A percentile compares a stretch with the other conserved stretches of the same genome.
Evolutionary conservation across 1,284 basidiomycete genomes (phyloP).

Genomic region (Fistulinella cinereoalba): DNA sequence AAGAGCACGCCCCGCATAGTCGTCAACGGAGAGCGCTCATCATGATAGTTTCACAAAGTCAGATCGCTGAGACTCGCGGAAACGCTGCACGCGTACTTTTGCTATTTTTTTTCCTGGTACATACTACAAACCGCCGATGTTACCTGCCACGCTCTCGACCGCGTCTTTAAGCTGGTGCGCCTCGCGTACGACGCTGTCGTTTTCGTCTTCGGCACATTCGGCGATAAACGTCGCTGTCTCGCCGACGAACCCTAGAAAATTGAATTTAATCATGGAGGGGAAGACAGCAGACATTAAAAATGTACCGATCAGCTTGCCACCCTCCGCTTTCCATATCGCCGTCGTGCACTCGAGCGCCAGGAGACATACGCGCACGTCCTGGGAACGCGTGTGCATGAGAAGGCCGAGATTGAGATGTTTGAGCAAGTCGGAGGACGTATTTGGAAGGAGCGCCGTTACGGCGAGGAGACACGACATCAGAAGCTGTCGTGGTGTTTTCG

Average conservation of each 20-base stretch:
- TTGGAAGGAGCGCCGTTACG: constrained; percentile 18
- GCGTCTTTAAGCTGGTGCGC: constrained; percentile 63
- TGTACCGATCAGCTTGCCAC: constrained; percentile 67
- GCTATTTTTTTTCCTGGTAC: not conserved
- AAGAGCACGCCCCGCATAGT: too few relatives aligned
- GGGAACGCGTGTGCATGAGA: constrained; percentile 86
- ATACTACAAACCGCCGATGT: constrained; percentile 49
- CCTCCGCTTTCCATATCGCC: constrained; percentile 77
- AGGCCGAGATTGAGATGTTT: constrained; percentile 82
- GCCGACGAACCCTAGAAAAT: constrained; percentile 56
- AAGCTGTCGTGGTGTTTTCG: constrained; percentile 7
- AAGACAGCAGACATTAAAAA: too few relatives aligned
- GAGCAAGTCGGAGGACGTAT: constrained; percentile 44
- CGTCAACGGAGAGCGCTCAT: too few relatives aligned
- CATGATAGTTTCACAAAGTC: too few relatives aligned
- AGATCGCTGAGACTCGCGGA: too few relatives aligned
- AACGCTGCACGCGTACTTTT: not conserved
- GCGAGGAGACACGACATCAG: constrained; percentile 22
- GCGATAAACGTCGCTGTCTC: constrained; percentile 82
- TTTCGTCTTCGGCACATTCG: constrained; percentile 80
- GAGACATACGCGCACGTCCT: constrained; percentile 64
- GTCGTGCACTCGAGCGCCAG: constrained; percentile 70
- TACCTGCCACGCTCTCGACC: constrained; percentile 68
- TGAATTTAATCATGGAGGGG: not conserved
- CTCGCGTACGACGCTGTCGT: constrained; percentile 70